Base-by-base conservation (phyloP, 805 yeast species). In the Teunomyces barrocoloradensis region DNA sequence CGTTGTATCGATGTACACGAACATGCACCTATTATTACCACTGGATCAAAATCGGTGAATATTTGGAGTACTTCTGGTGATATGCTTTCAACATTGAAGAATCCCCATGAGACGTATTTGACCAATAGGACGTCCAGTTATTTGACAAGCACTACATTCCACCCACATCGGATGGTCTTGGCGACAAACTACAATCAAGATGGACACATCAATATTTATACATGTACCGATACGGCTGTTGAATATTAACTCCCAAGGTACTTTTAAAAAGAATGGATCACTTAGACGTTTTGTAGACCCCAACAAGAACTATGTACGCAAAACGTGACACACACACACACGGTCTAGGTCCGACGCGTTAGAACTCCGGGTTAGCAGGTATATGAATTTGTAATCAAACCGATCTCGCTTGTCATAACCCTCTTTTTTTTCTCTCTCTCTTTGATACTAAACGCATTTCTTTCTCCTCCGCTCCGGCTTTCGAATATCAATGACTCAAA, bases 101-200 rank as follows among this genome's bases (percentile, higher is more conserved):
- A 61, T 60, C 74, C 79, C 32, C 67, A 71, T 58, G 67, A 70
- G 54, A 60, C 59, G 10, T 69, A 77, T 58, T 64, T 78, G 64
- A 52, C 75, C n/a, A 72, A 69, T 42, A 55, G 81, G 50, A 73
- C 74, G 4, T 70, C 76, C 20, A 69, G 67, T 46, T 86, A 84
- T 54, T 74, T 91, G 37, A 81, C 89, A 2, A 74, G 84, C 2
- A 63, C 89, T 53, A 74, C 85, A 0, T 80, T 94, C 59, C 99
- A 94, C 63, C 99, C 99, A 2, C 99, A 94, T 62, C 74, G 92
- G 53, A 89, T 94, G 96, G 81, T 89, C 80, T 60, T 94, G 61
- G 97, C 97, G 1, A 87, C 89, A 0, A 85, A 85, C 56, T 87
- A 87, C 61, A 78, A 83, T 45, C 95, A 89, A 59, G 94, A 86